These are phyloP conservation scores for Corynascus novoguineensis DNA, from an alignment of 495 filamentous ascomycete species.

Conservation along the genomic window DNA sequence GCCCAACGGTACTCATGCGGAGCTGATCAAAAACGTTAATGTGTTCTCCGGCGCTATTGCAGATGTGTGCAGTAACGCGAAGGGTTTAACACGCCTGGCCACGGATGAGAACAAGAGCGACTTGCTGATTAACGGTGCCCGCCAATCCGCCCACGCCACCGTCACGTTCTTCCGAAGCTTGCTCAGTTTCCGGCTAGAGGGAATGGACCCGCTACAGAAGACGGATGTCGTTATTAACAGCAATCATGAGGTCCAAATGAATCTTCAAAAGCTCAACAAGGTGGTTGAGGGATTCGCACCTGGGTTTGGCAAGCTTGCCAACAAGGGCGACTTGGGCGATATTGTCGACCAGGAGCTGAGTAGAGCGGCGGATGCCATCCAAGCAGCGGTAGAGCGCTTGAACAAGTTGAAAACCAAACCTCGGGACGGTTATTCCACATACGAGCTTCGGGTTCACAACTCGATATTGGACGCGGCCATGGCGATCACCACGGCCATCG, in stretches of 20 bases:
- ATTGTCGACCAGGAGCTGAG: conserved; percentile 86
- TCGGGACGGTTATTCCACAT: conserved; percentile 89
- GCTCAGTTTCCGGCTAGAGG: conserved; percentile 88
- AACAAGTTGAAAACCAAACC: conserved; percentile 91
- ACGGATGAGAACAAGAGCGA: conserved; percentile 93
- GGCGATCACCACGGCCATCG: conserved; percentile 94
- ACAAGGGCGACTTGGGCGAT: conserved; percentile 84
- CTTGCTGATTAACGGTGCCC: conserved; percentile 69
- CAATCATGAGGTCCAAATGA: conserved; percentile 88
- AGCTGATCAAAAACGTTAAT: conserved; percentile 88
- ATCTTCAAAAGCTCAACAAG: conserved; percentile 86
- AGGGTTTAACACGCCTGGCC: conserved; percentile 88
- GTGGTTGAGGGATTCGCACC: conserved; percentile 86
- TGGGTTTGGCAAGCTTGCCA: conserved; percentile 70
- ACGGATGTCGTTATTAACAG: conserved; percentile 94
- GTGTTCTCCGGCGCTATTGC: conserved; percentile 85
- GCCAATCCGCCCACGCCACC: conserved; percentile 79
- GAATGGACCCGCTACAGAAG: conserved; percentile 79
- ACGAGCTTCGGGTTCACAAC: conserved; percentile 91
- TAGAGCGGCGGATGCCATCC: conserved; percentile 93
- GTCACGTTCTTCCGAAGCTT: conserved; percentile 94
- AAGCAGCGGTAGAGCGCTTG: conserved; percentile 80
- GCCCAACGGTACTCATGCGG: conserved; percentile 82
- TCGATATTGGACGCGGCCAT: conserved; percentile 89
- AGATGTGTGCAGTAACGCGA: conserved; percentile 92